Percentiles rank a stretch among this genome's conserved stretches.
Conservation (phyloP, 305 asterid genomes). For the Solanum hybrid region DNA sequence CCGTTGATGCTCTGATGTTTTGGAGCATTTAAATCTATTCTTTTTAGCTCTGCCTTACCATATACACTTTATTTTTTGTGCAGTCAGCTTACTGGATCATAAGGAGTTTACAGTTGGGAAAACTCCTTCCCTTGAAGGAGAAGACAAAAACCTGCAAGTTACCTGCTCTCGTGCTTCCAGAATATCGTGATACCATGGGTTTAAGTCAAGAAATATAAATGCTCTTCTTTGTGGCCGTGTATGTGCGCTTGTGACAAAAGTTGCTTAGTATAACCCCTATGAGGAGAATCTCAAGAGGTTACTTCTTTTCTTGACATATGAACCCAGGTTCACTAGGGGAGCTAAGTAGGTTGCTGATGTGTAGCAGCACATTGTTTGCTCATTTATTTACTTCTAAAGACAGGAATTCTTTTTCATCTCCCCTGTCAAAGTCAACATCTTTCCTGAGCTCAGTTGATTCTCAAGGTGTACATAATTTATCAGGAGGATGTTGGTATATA, state of each 20-base stretch:
- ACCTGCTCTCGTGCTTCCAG: conserved; percentile 26
- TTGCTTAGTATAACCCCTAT: not conserved
- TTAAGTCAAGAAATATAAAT: conserved; percentile 62
- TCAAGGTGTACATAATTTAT: not conserved
- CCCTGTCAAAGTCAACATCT: not conserved
- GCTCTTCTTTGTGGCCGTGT: not conserved
- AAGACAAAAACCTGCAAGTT: conserved; percentile 14
- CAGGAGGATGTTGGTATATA: not conserved
- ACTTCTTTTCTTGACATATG: not conserved
- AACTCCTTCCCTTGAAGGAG: conserved; percentile 47
- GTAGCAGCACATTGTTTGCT: not conserved
- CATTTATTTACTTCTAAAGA: not conserved
- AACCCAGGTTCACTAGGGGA: not conserved
- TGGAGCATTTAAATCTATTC: not conserved
- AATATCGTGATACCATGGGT: conserved; percentile 24
- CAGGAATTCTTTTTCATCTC: not conserved
- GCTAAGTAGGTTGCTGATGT: not conserved
- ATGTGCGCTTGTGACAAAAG: not conserved
- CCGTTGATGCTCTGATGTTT: not conserved
- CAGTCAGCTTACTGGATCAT: conserved; percentile 70
- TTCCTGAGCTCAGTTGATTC: not conserved
- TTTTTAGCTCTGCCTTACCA: not conserved
- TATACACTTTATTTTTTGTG: conserved; percentile 7
- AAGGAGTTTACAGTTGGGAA: conserved; percentile 58
- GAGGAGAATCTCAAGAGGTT: not conserved